These are phyloP conservation scores for Quercus alba DNA, from an alignment of 306 rosid genomes.

Conservation along the genomic window DNA sequence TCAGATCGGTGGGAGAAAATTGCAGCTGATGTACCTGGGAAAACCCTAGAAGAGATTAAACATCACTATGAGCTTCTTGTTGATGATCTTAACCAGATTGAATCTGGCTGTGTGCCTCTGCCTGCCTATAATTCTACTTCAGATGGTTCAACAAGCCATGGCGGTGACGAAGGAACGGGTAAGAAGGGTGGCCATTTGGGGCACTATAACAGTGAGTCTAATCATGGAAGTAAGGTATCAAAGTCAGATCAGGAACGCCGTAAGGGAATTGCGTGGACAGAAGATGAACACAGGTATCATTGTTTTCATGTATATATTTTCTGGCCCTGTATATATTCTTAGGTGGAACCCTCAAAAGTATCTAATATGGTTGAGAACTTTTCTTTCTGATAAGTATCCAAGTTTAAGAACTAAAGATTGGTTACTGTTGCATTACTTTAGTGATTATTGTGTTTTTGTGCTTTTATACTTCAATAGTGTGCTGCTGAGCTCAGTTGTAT, in stretches of 20 bases:
- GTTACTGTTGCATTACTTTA: constrained; percentile 14
- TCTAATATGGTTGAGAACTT: neutral
- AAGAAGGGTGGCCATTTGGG: constrained; percentile 59
- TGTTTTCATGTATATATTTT: constrained; percentile 13
- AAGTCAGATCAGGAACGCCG: constrained; percentile 95
- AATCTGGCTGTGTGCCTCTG: constrained; percentile 81
- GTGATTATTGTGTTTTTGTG: constrained; percentile 5
- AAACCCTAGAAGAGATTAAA: constrained; percentile 70
- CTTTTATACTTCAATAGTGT: neutral
- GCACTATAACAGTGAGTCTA: constrained; percentile 52
- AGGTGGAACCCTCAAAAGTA: constrained; percentile 11
- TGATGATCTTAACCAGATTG: constrained; percentile 75
- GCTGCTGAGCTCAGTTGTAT: constrained; percentile 10
- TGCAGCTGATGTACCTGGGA: constrained; percentile 75
- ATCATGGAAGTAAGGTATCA: constrained; percentile 76
- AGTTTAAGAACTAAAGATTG: neutral
- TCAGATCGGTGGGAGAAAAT: constrained; percentile 92
- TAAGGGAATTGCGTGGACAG: constrained; percentile 98
- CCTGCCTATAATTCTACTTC: constrained; percentile 80
- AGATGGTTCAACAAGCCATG: constrained; percentile 70
- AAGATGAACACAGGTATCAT: constrained; percentile 91
- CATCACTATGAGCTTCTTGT: constrained; percentile 78
- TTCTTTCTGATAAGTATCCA: neutral
- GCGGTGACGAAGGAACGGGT: constrained; percentile 71
- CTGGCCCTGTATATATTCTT: neutral